Conservation (phyloP, 1,284 basidiomycete genomes). For the Marasmius tenuissimus region DNA sequence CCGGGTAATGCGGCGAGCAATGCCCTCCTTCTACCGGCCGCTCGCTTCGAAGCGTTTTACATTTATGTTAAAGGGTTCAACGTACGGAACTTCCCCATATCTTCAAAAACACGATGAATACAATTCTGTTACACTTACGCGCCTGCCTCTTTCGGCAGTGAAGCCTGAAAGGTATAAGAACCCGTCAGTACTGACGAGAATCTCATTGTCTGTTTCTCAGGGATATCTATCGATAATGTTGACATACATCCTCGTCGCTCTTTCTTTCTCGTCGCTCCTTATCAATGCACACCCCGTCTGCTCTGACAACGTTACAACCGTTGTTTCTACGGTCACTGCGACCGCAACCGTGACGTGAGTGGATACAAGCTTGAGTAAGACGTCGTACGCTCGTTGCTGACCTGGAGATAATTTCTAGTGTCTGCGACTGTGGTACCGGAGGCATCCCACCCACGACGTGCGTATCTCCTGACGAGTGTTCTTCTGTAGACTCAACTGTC, state of each 20-base stretch:
- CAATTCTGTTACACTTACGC: too few relatives aligned
- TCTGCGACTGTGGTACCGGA: not conserved
- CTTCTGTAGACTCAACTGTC: not conserved
- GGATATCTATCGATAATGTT: not conserved
- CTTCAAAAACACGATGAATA: too few relatives aligned
- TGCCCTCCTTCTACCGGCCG: too few relatives aligned
- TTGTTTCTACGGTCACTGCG: not conserved
- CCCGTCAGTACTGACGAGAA: not conserved
- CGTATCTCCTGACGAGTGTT: not conserved
- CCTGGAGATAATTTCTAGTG: not conserved
- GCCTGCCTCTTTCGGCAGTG: too few relatives aligned
- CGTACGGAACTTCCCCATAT: too few relatives aligned
- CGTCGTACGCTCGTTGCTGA: not conserved
- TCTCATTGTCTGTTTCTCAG: not conserved
- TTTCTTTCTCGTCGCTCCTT: not conserved
- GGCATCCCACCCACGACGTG: not conserved
- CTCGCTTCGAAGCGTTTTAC: too few relatives aligned
- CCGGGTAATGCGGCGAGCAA: too few relatives aligned
- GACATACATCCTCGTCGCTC: not conserved
- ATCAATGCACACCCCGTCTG: not conserved
- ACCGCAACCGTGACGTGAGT: not conserved
- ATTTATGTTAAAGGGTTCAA: too few relatives aligned
- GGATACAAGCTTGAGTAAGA: not conserved
- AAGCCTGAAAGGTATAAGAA: too few relatives aligned
- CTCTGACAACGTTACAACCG: not conserved